Evolutionary conservation across 352 stramenopile species (phyloP), one percentile per base, ranked within the genome.

Genomic region (Aphanomyces stellatus): DNA sequence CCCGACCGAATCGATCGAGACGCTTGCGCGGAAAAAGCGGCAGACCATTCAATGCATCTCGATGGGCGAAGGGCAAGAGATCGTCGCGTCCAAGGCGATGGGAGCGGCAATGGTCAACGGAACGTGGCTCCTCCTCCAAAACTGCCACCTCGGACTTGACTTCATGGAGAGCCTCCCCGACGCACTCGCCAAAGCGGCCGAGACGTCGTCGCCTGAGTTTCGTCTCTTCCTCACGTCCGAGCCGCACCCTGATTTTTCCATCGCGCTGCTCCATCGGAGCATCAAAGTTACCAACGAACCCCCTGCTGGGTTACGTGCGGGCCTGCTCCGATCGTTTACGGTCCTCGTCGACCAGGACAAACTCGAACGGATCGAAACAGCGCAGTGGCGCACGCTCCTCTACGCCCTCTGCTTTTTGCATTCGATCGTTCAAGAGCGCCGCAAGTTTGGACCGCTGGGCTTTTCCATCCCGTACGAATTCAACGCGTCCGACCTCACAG

Each of bases 241-340:
- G 48, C 85, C 81, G 0, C 78, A 90, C 61, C 64, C 67, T 1
- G 46, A 59, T 8, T 93, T 93, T 69, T 82, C 85, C 1, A 87
- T 91, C 8, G 65, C 76, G 10, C 53, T 93, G 40, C 68, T 93
- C 11, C 82, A 91, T 49, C 73, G 73, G 15, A 78, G 77, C 24
- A 88, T 72, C 5, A 91, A 91, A 37, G 80, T 91, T 34, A 92
- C 85, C 1, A 92, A 92, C 43, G 85, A 93, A 55, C 81, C 83
- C 2, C 85, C 85, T 3, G 74, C 77, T 13, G 82, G 83, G 6
- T 72, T 93, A n/a, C 78, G 82, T 2, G 83, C 82, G 0, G 80
- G 80, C 2, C 75, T 94, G 71, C 61, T 90, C 17, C 82, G 83
- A 6, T 85, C 74, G 13, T 92, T 82, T 67, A 87, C 80, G 0